Conservation (phyloP, 176 grass and related monocot species). For the Poa annua region DNA sequence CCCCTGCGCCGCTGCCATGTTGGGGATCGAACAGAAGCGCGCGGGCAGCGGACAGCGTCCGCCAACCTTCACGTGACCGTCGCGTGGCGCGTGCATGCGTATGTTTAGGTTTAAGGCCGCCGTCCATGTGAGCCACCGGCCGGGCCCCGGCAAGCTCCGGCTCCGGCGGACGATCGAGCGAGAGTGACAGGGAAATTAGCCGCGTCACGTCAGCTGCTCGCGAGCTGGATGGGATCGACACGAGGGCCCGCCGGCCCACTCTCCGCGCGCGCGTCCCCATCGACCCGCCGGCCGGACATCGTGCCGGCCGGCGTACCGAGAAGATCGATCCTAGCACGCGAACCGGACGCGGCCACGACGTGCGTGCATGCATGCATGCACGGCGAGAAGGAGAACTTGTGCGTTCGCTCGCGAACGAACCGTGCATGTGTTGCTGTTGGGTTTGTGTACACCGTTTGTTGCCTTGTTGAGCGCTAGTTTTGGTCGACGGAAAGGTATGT, state of each 20-base stretch:
- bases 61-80: conserved; percentile 54
- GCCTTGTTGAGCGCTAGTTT: too few relatives aligned
- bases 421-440: too few relatives aligned
- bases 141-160: too few relatives aligned
- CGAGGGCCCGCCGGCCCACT: neutral
- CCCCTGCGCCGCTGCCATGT: conserved; percentile 40
- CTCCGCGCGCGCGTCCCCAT: neutral
- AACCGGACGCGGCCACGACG: conserved; percentile 32
- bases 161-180: neutral
- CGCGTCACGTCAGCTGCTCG: conserved; percentile 26
- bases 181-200: neutral
- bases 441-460: too few relatives aligned
- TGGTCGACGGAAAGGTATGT: neutral
- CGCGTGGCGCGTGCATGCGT: conserved; percentile 28
- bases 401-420: too few relatives aligned
- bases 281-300: neutral
- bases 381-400: too few relatives aligned
- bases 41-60: neutral
- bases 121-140: conserved; percentile 16
- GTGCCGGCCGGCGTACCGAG: neutral
- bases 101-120: neutral
- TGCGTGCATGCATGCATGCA: too few relatives aligned
- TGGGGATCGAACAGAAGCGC: neutral
- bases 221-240: neutral
- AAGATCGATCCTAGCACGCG: neutral